These are phyloP conservation scores for Xylaria palmicola DNA, from an alignment of 495 filamentous ascomycete species.

Conservation along the genomic window DNA sequence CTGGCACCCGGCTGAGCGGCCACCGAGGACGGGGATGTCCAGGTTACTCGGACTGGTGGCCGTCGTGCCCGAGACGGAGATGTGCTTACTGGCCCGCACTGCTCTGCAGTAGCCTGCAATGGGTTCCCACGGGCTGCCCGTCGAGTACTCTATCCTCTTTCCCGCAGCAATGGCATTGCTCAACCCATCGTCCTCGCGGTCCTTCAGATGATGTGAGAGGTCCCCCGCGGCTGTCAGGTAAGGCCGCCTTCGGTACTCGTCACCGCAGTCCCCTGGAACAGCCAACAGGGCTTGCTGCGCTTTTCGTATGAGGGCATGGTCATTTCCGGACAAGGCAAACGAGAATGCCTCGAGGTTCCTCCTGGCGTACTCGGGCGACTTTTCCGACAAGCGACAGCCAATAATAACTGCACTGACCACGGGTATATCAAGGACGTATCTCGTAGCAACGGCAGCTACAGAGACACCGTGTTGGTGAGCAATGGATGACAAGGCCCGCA, in stretches of 20 bases:
- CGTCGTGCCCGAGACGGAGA: conserved; percentile 21
- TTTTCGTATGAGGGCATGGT: conserved; percentile 21
- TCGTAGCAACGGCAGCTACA: conserved; percentile 33
- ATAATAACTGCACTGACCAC: conserved; percentile 39
- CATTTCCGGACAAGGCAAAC: conserved; percentile 27
- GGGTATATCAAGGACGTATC: conserved; percentile 38
- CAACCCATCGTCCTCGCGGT: not conserved
- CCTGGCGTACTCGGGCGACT: conserved; percentile 11
- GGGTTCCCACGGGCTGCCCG: conserved; percentile 19
- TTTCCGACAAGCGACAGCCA: conserved; percentile 31
- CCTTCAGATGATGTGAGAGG: conserved; percentile 13
- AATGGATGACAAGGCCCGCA: conserved; percentile 25
- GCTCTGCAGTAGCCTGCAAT: conserved; percentile 23
- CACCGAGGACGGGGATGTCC: conserved; percentile 5
- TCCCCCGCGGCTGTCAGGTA: conserved; percentile 22
- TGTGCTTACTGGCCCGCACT: conserved; percentile 12
- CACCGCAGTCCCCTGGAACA: conserved; percentile 39
- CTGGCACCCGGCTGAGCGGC: conserved; percentile 17
- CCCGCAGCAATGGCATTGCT: conserved; percentile 9
- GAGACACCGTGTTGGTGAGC: conserved; percentile 29
- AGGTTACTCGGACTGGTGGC: conserved; percentile 14
- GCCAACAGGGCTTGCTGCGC: conserved; percentile 24
- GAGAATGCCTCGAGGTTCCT: conserved; percentile 34
- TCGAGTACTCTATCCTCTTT: conserved; percentile 15
- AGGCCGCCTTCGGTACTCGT: conserved; percentile 34